Conservation (phyloP, 805 yeast genomes). For the Wickerhamiella australiensis region DNA sequence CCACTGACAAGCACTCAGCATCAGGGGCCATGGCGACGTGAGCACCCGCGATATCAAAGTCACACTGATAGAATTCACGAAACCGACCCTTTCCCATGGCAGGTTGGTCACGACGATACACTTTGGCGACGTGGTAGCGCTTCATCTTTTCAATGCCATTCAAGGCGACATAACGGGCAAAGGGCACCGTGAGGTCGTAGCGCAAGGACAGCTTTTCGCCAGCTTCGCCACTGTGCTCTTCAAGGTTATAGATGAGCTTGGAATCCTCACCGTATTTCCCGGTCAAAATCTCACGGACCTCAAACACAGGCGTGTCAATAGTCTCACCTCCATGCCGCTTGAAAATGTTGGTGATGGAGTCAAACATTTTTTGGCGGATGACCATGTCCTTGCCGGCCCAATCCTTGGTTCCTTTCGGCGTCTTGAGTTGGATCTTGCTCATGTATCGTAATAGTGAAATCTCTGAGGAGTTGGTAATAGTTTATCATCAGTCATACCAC, state of each 20-base stretch:
- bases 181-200: conserved; percentile 95
- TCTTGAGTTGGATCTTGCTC: conserved; percentile 47
- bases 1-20: conserved; percentile 69
- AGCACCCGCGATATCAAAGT: conserved; percentile 88
- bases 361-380: conserved; percentile 76
- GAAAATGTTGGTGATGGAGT: conserved; percentile 58
- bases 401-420: conserved; percentile 94
- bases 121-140: conserved; percentile 95
- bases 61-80: conserved; percentile 99
- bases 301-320: conserved; percentile 97
- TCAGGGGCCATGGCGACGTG: conserved; percentile 96
- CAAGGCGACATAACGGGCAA: conserved; percentile 95
- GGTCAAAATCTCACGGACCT: conserved; percentile 83
- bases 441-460: conserved; percentile 6
- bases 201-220: conserved; percentile 93
- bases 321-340: conserved; percentile 97
- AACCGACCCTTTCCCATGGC: conserved; percentile 99
- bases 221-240: conserved; percentile 98
- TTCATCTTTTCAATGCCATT: conserved; percentile 82
- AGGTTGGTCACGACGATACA: conserved; percentile 97
- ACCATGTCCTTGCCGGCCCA: conserved; percentile 99
- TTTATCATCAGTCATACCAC: not conserved
- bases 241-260: conserved; percentile 85
- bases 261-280: conserved; percentile 99
- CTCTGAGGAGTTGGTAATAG: not conserved